Base-by-base conservation (phyloP, 2,329 filamentous ascomycete species). In the Trichophyton mentagrophytes region DNA sequence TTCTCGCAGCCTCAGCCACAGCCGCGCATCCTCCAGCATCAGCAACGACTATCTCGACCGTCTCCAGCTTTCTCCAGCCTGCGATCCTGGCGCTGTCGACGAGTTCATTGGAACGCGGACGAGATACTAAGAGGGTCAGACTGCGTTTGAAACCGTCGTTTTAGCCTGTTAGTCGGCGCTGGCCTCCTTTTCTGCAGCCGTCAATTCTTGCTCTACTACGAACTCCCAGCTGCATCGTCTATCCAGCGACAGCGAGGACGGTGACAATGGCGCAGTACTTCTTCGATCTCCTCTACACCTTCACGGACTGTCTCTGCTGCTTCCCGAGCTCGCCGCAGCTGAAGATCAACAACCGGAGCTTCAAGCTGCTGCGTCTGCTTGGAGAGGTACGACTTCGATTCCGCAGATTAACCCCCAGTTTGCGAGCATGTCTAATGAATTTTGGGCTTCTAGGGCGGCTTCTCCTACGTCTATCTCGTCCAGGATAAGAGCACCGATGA, bases 401-500 rank as follows among this genome's bases (percentile, higher is more conserved):
- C 30, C 33, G 17, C 38, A 15, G n/a, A 33, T 9, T n/a, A 46
- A 36, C 6, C 11, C 51, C n/a, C 22, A 4, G 8, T 20, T 13
- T 30, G 13, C 13, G 9, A 17, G 9, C 6, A 2, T 8, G 20
- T 60, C 42, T 57, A 40, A 62, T 47, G 15, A 38, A 40, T 47
- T 53, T 33, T 13, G 25, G 57, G 46, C 60, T 57, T 36, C 15
- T 47, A 61, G 87, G 93, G 93, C 72, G 93, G 93, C 70, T 99
- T 99, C 80, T 96, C 90, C 66, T 99, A 97, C 76, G 93, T 99
- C 68, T 99, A 99, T 77, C 88, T 99, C 62, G 93, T 99, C 63
- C 89, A 97, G 79, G 91, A 96, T 74, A 92, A 88, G 56, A 80
- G 84, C 60, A 87, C 85, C 59, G 88, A 89, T 62, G 85, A 92